These are phyloP conservation scores for Solanum etuberosum DNA, from an alignment of 257 asterid genomes.

Conservation along the genomic window DNA sequence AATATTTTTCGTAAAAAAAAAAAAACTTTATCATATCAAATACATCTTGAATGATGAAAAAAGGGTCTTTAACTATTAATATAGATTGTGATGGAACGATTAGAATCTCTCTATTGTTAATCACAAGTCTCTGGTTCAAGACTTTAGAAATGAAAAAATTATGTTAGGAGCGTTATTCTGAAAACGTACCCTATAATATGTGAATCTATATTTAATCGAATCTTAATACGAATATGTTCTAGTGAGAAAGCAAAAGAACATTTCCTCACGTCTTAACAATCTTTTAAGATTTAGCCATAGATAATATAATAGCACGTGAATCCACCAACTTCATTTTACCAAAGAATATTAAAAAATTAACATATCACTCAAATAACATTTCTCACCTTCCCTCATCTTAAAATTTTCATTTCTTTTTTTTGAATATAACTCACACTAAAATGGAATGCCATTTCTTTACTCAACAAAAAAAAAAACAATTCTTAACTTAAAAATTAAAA, in stretches of 20 bases:
- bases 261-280: neutral
- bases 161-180: rapidly evolving
- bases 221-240: neutral
- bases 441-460: neutral
- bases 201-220: neutral
- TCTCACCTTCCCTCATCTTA: neutral
- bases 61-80: neutral
- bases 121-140: neutral
- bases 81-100: neutral
- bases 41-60: neutral
- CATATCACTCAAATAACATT: neutral
- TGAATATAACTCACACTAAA: neutral
- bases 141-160: neutral
- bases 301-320: neutral
- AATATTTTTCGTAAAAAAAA: neutral
- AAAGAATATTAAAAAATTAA: neutral
- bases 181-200: neutral
- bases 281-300: neutral
- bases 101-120: neutral
- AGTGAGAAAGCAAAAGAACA: neutral
- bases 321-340: neutral
- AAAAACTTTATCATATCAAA: neutral
- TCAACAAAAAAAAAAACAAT: neutral
- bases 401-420: neutral
- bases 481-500: neutral